These are phyloP conservation scores for Clavispora carvajalis DNA, from an alignment of 805 yeast genomes.

Conservation along the genomic window DNA sequence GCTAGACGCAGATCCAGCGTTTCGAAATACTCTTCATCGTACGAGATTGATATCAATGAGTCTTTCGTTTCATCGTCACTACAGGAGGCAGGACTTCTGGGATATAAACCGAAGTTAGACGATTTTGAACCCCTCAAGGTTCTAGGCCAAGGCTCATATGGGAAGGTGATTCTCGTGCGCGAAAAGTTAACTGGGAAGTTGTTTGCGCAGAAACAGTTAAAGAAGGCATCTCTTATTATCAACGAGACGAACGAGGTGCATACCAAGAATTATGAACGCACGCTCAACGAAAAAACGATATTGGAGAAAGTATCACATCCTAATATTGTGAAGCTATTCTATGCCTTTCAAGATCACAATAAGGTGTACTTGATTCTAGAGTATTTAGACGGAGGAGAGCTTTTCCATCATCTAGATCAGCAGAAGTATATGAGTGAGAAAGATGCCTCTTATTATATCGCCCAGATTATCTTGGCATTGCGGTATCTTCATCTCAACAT, in stretches of 20 bases:
- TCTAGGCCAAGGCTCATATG: conserved; percentile 84
- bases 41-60: conserved; percentile 30
- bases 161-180: conserved; percentile 75
- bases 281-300: conserved; percentile 74
- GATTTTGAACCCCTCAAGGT: conserved; percentile 77
- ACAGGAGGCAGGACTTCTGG: background rate
- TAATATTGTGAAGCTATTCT: conserved; percentile 73
- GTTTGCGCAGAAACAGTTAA: conserved; percentile 82
- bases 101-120: conserved; percentile 15
- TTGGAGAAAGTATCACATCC: conserved; percentile 65
- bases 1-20: conserved; percentile 16
- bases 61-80: conserved; percentile 26
- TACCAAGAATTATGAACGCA: conserved; percentile 52
- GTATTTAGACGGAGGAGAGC: conserved; percentile 86
- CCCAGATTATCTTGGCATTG: conserved; percentile 15
- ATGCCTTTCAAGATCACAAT: conserved; percentile 76
- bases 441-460: conserved; percentile 15
- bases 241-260: conserved; percentile 21
- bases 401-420: conserved; percentile 59
- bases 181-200: conserved; percentile 57
- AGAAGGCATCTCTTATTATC: conserved; percentile 74
- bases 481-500: conserved; percentile 19
- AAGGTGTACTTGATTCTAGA: conserved; percentile 73
- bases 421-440: conserved; percentile 15
- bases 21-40: conserved; percentile 21